A percentile compares a stretch with the other conserved stretches of the same genome.
Evolutionary conservation across 2,329 filamentous ascomycete species (phyloP).

Genomic region (Ophiobolus disseminans): DNA sequence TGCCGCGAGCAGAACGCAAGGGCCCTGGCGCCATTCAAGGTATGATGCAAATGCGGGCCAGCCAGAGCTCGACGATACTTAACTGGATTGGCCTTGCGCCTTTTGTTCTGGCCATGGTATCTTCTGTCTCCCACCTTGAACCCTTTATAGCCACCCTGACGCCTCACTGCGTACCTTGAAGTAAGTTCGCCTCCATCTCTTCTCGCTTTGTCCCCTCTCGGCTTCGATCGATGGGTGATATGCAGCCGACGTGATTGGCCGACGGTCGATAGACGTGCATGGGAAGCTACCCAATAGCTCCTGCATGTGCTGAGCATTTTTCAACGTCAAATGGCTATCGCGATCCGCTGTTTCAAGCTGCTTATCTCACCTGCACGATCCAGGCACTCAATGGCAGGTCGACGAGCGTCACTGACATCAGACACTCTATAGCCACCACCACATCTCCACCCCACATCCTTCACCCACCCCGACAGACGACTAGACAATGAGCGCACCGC

Average conservation of each 20-base stretch:
- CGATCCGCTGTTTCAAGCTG: conserved; percentile 18
- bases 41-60: conserved; percentile 43
- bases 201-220: conserved; percentile 22
- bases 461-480: conserved; percentile 19
- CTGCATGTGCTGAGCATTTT: conserved; percentile 27
- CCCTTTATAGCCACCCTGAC: conserved; percentile 17
- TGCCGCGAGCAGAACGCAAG: conserved; percentile 34
- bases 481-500: conserved; percentile 55
- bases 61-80: conserved; percentile 32
- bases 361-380: conserved; percentile 34
- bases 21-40: conserved; percentile 26
- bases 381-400: conserved; percentile 25
- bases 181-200: conserved; percentile 20
- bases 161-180: conserved; percentile 20
- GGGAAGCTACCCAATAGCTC: conserved; percentile 21
- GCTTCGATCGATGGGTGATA: conserved; percentile 26
- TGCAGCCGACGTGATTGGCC: conserved; percentile 21
- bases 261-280: conserved; percentile 17
- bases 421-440: background rate
- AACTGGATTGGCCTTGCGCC: conserved; percentile 32
- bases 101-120: conserved; percentile 17
- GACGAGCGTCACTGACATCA: conserved; percentile 35
- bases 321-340: conserved; percentile 15
- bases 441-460: conserved; percentile 22
- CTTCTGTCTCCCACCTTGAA: conserved; percentile 4